Evolutionary conservation across 1,284 basidiomycete species (phyloP).

Genomic region (Coriolopsis trogii): DNA sequence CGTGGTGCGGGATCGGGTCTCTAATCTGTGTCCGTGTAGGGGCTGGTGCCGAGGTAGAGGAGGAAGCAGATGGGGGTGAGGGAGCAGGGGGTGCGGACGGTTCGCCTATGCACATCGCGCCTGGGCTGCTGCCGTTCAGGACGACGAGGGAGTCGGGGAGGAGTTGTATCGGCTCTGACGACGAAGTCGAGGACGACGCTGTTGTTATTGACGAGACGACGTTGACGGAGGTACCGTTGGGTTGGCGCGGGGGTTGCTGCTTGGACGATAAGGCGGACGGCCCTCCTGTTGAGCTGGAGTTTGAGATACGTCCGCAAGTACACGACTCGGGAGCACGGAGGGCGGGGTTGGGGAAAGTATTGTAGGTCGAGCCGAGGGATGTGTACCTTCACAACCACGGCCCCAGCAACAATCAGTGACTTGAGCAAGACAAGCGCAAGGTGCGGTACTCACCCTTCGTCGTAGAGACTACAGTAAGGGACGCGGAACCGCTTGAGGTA

Average conservation of each 20-base stretch:
- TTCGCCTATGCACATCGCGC: slow-evolving; percentile 20
- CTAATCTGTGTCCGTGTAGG: no score
- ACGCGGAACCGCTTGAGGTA: slow-evolving; percentile 81
- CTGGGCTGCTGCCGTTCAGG: slow-evolving; percentile 13
- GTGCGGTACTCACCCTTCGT: slow-evolving; percentile 80
- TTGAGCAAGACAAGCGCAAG: neutral
- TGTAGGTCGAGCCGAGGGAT: slow-evolving; percentile 92
- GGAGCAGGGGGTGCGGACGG: neutral
- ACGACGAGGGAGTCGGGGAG: slow-evolving; percentile 24
- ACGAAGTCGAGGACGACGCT: neutral
- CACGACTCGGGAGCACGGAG: slow-evolving; percentile 49
- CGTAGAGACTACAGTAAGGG: slow-evolving; percentile 89
- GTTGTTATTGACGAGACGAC: no score
- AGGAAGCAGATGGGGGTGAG: neutral
- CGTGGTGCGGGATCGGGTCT: slow-evolving; percentile 20
- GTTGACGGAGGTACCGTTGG: no score
- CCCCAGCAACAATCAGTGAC: neutral
- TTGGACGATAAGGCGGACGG: no score
- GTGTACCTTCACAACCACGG: slow-evolving; percentile 73
- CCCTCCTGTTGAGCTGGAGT: no score
- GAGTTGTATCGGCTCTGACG: slow-evolving; percentile 4
- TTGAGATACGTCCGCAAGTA: slow-evolving; percentile 24
- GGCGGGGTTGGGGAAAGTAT: slow-evolving; percentile 92
- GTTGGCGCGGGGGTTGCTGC: no score
- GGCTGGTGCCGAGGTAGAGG: slow-evolving; percentile 13